Percentiles rank a stretch among this genome's conserved stretches.
Evolutionary conservation across 2,329 filamentous ascomycete species (phyloP).

Genomic region (Aureobasidium sp.): DNA sequence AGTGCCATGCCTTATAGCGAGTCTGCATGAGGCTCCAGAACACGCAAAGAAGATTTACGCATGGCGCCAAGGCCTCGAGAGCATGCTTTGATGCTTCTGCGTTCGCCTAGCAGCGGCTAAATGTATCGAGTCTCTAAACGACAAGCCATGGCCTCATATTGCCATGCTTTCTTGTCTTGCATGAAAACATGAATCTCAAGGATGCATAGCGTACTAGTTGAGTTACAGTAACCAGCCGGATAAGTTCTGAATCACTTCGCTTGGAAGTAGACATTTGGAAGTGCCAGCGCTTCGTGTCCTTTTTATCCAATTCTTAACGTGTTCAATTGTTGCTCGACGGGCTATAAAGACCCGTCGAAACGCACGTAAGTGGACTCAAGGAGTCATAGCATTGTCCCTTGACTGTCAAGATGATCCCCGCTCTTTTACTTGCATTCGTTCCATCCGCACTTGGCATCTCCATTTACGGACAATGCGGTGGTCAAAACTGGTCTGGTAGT

Average conservation of each 20-base stretch:
- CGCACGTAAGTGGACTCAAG: background rate
- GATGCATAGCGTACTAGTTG: background rate
- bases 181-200: background rate
- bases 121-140: background rate
- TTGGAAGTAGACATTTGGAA: background rate
- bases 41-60: background rate
- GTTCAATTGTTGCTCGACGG: background rate
- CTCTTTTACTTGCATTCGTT: slow-evolving; percentile 15
- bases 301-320: background rate
- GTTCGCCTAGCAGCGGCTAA: background rate
- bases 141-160: background rate
- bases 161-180: background rate
- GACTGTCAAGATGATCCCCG: background rate
- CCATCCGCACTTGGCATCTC: slow-evolving; percentile 18
- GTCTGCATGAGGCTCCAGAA: background rate
- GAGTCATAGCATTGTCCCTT: background rate
- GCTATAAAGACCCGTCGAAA: background rate
- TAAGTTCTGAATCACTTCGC: background rate
- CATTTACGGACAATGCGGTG: slow-evolving; percentile 18
- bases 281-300: background rate
- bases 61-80: background rate
- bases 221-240: background rate
- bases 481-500: slow-evolving; percentile 17
- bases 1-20: background rate
- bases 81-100: background rate